phyloP scores from a whole-genome alignment of 2,329 filamentous ascomycete genomes.

The Phyllosticta citriasiana region DNA sequence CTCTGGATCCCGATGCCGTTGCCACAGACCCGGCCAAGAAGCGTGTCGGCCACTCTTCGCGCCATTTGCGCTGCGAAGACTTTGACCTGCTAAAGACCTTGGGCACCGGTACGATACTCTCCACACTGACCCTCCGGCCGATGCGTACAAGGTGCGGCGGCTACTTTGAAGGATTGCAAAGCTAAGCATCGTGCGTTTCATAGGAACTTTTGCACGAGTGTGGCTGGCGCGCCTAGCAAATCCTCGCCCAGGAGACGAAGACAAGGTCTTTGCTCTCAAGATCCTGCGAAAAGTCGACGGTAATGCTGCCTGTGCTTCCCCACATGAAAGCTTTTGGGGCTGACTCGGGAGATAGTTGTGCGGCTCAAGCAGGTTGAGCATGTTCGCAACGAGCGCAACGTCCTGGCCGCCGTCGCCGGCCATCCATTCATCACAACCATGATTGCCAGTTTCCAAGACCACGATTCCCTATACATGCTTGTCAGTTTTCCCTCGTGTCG shows the following conservation, averaged over 20 bases:
- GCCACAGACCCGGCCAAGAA: conserved; percentile 34
- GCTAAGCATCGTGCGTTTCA: conserved; percentile 8
- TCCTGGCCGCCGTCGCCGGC: conserved; percentile 66
- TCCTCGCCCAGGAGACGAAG: conserved; percentile 40
- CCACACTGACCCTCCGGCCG: not conserved
- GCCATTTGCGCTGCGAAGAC: conserved; percentile 44
- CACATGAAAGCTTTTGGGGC: not conserved
- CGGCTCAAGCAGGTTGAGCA: conserved; percentile 80
- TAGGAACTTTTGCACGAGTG: conserved; percentile 72
- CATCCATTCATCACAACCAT: conserved; percentile 78
- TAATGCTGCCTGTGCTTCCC: conserved; percentile 21
- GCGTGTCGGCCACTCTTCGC: conserved; percentile 37
- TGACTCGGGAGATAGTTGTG: conserved; percentile 45
- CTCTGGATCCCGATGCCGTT: conserved; percentile 34
- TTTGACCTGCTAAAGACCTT: conserved; percentile 67
- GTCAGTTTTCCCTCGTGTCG: conserved; percentile 24
- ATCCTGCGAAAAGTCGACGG: conserved; percentile 55
- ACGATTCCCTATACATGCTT: conserved; percentile 70
- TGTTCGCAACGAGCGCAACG: conserved; percentile 71
- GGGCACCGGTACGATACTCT: conserved; percentile 51
- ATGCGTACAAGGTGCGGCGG: not conserved
- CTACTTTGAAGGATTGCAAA: not conserved
- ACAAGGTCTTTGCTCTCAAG: conserved; percentile 71
- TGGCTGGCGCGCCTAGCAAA: conserved; percentile 62
- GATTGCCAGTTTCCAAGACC: conserved; percentile 68